These are phyloP conservation scores for Psilocybe cubensis DNA, from an alignment of 768 basidiomycete genomes.

Conservation along the genomic window DNA sequence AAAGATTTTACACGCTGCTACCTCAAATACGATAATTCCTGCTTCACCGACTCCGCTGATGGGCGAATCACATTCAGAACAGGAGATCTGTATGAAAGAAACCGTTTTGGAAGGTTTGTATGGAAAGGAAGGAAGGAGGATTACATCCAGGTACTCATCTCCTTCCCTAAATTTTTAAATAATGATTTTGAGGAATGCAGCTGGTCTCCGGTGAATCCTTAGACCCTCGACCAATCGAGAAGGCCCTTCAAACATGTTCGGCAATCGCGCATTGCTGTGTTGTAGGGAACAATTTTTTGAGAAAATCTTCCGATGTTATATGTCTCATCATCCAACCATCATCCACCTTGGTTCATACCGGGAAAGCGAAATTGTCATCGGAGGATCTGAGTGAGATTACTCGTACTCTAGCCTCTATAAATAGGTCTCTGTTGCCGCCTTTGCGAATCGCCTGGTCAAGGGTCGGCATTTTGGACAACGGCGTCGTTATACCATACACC, in stretches of 20 bases:
- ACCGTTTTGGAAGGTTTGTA: slow-evolving; percentile 6
- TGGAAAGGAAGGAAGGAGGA: slow-evolving; percentile 35
- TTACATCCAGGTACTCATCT: slow-evolving; percentile 25
- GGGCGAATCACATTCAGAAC: slow-evolving; percentile 29
- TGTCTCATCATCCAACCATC: slow-evolving; percentile 25
- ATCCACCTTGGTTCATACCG: background rate
- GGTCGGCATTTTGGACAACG: slow-evolving; percentile 24
- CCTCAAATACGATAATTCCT: slow-evolving; percentile 21
- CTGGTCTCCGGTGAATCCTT: slow-evolving; percentile 28
- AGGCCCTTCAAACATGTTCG: slow-evolving; percentile 18
- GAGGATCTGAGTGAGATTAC: slow-evolving; percentile 21
- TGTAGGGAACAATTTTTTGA: slow-evolving; percentile 31
- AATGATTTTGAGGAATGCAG: too few relatives aligned
- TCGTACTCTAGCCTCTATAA: slow-evolving; percentile 23
- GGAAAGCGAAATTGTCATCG: background rate
- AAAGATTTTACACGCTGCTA: slow-evolving; percentile 24
- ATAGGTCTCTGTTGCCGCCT: slow-evolving; percentile 27
- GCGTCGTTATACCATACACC: slow-evolving; percentile 25
- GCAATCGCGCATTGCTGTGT: slow-evolving; percentile 24
- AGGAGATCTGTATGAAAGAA: slow-evolving; percentile 26
- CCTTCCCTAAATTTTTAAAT: background rate
- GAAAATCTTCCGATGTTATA: slow-evolving; percentile 21
- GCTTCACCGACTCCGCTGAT: slow-evolving; percentile 21
- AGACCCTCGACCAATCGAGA: slow-evolving; percentile 31
- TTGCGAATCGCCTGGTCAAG: slow-evolving; percentile 30